A percentile compares a stretch with the other conserved stretches of the same genome.
Evolutionary conservation across 1,284 basidiomycete species (phyloP).

Genomic region (Boletus semigastroideus): DNA sequence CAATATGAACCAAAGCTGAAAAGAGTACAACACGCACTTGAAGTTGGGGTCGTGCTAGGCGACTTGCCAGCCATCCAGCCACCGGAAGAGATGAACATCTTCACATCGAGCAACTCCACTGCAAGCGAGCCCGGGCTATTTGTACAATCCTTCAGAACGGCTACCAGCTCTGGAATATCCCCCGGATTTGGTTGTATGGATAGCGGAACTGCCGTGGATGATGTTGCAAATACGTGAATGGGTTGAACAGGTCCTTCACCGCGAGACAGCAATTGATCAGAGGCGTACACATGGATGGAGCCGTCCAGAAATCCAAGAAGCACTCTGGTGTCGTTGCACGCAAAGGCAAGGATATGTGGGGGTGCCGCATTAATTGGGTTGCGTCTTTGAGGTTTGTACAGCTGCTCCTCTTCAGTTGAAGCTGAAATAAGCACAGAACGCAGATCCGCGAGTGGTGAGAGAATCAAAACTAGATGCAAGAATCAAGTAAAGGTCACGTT

Average conservation of each 20-base stretch:
- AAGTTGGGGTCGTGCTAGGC: constrained; percentile 49
- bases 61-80: constrained; percentile 60
- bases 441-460: constrained; percentile 58
- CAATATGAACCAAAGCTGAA: constrained; percentile 7
- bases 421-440: constrained; percentile 46
- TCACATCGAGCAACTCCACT: constrained; percentile 60
- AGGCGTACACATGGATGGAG: constrained; percentile 57
- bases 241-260: constrained; percentile 46
- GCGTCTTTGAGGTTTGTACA: constrained; percentile 49
- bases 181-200: constrained; percentile 68
- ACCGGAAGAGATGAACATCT: constrained; percentile 50
- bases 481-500: neutral
- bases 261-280: constrained; percentile 45
- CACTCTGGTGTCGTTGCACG: constrained; percentile 56
- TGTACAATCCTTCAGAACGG: constrained; percentile 52
- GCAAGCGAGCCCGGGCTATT: constrained; percentile 32
- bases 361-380: constrained; percentile 44
- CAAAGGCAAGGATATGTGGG: constrained; percentile 54
- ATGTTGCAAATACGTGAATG: constrained; percentile 46
- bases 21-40: constrained; percentile 45
- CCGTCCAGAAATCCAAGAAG: constrained; percentile 60
- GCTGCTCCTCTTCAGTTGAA: constrained; percentile 38
- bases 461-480: constrained; percentile 46
- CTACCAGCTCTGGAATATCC: constrained; percentile 57
- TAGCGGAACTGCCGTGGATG: constrained; percentile 42